These are phyloP conservation scores for Metschnikowia corniflorae DNA, from an alignment of 805 yeast genomes.

Conservation along the genomic window DNA sequence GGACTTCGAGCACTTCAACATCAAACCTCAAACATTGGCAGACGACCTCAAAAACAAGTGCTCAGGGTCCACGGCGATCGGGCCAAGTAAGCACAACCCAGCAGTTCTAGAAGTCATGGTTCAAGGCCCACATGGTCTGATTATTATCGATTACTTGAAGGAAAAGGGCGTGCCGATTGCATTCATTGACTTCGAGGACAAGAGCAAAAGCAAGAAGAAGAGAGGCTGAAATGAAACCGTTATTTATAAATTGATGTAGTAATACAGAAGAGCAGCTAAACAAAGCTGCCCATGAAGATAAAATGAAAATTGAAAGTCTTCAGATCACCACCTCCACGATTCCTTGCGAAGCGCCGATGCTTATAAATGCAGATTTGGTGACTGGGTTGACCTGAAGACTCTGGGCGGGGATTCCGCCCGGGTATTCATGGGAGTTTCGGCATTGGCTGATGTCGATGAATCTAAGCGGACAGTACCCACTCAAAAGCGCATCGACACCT, in stretches of 20 bases:
- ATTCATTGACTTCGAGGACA: conserved; percentile 67
- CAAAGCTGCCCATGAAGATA: background rate
- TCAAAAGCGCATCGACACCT: conserved; percentile 65
- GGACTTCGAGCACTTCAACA: conserved; percentile 63
- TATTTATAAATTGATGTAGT: background rate
- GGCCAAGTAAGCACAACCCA: conserved; percentile 54
- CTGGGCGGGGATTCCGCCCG: conserved; percentile 58
- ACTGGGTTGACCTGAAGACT: conserved; percentile 48
- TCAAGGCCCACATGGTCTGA: conserved; percentile 83
- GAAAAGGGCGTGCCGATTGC: conserved; percentile 59
- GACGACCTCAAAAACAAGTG: conserved; percentile 71
- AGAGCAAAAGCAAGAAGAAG: conserved; percentile 53
- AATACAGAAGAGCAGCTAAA: too few species aligned
- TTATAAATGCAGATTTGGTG: conserved; percentile 56
- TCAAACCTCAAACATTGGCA: conserved; percentile 64
- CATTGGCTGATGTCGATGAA: conserved; percentile 67
- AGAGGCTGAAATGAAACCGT: too few species aligned
- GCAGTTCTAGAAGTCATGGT: conserved; percentile 67
- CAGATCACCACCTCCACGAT: conserved; percentile 56
- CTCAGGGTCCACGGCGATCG: conserved; percentile 83
- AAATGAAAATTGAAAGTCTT: background rate
- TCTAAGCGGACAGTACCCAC: conserved; percentile 51
- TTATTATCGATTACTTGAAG: conserved; percentile 54
- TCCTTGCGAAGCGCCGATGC: conserved; percentile 49
- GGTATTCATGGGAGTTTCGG: conserved; percentile 61